Conservation (phyloP, 306 rosid species). For the Acmispon strigosus region DNA sequence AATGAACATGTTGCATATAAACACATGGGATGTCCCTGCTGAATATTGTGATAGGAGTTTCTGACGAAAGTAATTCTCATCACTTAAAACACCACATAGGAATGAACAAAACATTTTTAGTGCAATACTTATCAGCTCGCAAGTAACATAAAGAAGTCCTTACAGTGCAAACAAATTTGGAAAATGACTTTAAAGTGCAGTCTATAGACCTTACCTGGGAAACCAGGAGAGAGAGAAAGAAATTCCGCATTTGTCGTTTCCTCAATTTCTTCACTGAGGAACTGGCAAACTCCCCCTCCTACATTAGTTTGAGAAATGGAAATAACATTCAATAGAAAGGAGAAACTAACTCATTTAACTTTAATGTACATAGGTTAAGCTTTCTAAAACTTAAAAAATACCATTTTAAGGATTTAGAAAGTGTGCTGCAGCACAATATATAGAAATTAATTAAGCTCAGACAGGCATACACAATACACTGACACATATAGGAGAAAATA, state of each 20-base stretch:
- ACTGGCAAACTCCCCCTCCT: conserved; percentile 86
- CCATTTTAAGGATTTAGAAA: conserved; percentile 5
- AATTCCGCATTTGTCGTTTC: conserved; percentile 86
- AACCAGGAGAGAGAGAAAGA: conserved; percentile 84
- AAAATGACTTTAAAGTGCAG: not conserved
- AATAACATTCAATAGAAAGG: conserved; percentile 6
- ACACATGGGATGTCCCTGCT: too few relatives aligned
- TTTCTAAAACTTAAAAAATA: not conserved
- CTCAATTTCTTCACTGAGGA: conserved; percentile 68
- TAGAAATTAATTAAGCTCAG: not conserved
- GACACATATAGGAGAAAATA: not conserved
- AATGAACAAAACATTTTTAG: not conserved
- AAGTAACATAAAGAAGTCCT: not conserved
- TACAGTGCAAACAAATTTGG: not conserved
- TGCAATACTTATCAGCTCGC: too few relatives aligned
- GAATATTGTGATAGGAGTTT: not conserved
- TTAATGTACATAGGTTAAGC: not conserved
- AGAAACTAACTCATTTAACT: conserved; percentile 4
- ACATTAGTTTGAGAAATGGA: conserved; percentile 23
- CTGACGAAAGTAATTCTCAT: not conserved
- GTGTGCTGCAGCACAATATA: not conserved
- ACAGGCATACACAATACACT: not conserved
- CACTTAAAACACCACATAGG: not conserved
- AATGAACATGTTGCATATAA: not conserved
- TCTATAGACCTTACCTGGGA: conserved; percentile 60